Evolutionary conservation across 106 monocot species (phyloP).

Genomic region (Platanthera zijinensis): DNA sequence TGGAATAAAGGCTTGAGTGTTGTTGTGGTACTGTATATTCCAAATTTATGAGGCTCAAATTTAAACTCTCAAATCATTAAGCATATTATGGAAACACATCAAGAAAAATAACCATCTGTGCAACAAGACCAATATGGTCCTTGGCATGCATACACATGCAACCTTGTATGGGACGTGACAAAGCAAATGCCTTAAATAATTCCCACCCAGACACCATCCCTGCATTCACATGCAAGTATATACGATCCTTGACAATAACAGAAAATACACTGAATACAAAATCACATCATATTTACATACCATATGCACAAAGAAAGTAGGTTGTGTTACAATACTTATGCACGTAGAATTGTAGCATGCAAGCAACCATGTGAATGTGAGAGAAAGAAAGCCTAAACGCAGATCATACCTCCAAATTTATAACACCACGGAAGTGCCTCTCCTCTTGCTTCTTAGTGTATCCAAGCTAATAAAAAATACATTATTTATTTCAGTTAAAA

Average conservation of each 20-base stretch:
- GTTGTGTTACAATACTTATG: background rate
- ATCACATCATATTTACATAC: background rate
- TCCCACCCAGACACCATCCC: background rate
- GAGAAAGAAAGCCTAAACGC: background rate
- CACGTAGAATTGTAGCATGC: background rate
- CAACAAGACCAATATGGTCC: background rate
- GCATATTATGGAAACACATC: background rate
- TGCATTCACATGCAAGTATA: constrained; percentile 1
- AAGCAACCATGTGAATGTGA: background rate
- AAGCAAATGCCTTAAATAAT: background rate
- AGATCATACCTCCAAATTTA: constrained; percentile 67
- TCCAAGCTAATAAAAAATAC: constrained; percentile 52
- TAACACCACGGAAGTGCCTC: constrained; percentile 91
- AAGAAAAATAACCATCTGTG: background rate
- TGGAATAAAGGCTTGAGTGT: too few species aligned
- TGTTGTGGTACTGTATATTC: too few species aligned
- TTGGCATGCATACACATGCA: background rate
- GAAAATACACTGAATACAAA: background rate
- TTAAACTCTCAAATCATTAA: background rate
- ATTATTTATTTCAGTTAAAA: background rate
- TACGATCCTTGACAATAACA: background rate
- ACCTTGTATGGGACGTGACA: background rate
- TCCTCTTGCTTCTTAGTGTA: constrained; percentile 98
- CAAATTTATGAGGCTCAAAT: background rate
- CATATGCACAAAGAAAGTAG: background rate